These are phyloP conservation scores for Aristolochia californica DNA, from an alignment of 164 flowering plant species.

Conservation along the genomic window DNA sequence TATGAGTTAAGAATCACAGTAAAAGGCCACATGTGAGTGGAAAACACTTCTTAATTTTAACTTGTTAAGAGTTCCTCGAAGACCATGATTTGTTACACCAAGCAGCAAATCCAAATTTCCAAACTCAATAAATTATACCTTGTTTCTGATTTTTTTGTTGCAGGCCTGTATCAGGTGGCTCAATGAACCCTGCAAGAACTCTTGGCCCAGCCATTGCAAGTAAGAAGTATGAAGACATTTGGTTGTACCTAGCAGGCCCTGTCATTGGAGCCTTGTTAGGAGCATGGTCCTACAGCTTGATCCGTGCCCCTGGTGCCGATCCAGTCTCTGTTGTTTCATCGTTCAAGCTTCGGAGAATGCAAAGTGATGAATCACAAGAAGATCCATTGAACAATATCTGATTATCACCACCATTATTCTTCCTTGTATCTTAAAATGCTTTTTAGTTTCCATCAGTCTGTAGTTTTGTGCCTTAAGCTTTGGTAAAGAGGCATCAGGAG, in stretches of 20 bases:
- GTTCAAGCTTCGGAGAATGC: slow-evolving; percentile 29
- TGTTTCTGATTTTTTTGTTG: background rate
- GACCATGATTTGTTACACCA: background rate
- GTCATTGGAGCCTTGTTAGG: slow-evolving; percentile 50
- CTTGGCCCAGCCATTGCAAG: slow-evolving; percentile 84
- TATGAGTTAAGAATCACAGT: too few species aligned
- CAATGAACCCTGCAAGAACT: slow-evolving; percentile 85
- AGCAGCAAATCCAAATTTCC: background rate
- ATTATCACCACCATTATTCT: background rate
- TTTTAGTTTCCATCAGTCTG: too few species aligned
- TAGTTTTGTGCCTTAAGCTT: too few species aligned
- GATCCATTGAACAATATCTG: background rate
- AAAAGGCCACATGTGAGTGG: background rate
- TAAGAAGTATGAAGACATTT: slow-evolving; percentile 36
- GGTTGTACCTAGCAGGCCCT: slow-evolving; percentile 76
- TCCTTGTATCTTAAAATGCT: too few species aligned
- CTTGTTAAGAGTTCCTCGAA: background rate
- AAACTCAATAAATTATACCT: background rate
- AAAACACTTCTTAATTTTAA: background rate
- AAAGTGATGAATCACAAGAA: slow-evolving; percentile 9
- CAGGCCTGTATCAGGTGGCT: slow-evolving; percentile 84
- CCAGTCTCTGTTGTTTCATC: slow-evolving; percentile 19
- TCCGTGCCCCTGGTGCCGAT: slow-evolving; percentile 25
- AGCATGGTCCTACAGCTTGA: slow-evolving; percentile 51
- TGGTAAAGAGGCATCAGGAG: too few species aligned